Base-by-base conservation (phyloP, 176 grass and related monocot genomes). In the Leersia perrieri region DNA sequence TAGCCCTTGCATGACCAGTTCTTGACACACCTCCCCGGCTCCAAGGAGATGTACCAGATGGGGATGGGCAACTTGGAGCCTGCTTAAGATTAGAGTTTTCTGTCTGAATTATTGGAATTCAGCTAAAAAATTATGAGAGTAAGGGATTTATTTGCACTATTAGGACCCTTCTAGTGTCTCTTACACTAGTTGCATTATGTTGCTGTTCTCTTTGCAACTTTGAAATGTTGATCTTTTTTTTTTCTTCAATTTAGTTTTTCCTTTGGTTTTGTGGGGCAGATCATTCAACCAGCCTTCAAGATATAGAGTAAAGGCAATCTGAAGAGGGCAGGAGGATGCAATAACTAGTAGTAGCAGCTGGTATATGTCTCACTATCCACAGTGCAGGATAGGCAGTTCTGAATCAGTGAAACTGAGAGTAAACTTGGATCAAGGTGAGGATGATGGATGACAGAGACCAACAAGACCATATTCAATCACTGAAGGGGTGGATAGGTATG, bases 261-360 rank as follows among this genome's bases (percentile, higher is more conserved):
- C 13, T 20, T 32, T 32, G 32, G 23, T 41, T 63, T 58, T 62
- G 11, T 14, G 74, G 23, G 31, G 6, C 45, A 63, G 53, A 58
- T 58, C 35, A n/a, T 61, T 70, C 25, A 57, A 63, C n/a, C 25
- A 58, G 57, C 38, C 30, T 51, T 64, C 31, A 77, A 34, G 55
- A 15, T 30, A 30, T 23, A n/a, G 75, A 85, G 75, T 73, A 53
- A 85, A 72, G 31, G 41, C 29, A 64, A 41, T 22, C 26, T 9
- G 58, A 18, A 80, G 68, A 51, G 53, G 60, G 25, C 66, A 44
- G 76, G 76, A 71, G 44, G 70, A 58, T 22, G 28, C 69, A 86
- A 73, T 74, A 80, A 81, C 11, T 80, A 40, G 1, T 26, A 51
- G 23, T 80, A 40, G 1, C 33, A 51, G 23, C 42, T 27, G 33